These are phyloP conservation scores for Alternaria sp. DNA, from an alignment of 2,329 filamentous ascomycete species.

Conservation along the genomic window DNA sequence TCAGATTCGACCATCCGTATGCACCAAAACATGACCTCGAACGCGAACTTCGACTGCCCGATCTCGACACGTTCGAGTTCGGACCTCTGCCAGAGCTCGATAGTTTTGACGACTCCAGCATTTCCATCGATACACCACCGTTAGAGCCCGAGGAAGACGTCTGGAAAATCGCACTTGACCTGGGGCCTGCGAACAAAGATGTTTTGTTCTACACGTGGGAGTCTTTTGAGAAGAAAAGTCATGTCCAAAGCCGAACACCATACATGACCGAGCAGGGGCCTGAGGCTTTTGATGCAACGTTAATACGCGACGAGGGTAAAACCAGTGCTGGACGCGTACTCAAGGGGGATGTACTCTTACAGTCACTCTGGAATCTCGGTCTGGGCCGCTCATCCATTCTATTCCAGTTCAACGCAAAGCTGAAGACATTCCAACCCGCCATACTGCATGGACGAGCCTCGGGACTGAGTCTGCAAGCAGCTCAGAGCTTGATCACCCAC, in stretches of 20 bases:
- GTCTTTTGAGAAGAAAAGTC: slow-evolving; percentile 61
- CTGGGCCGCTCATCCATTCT: slow-evolving; percentile 77
- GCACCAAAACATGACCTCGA: slow-evolving; percentile 47
- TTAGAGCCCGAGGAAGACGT: slow-evolving; percentile 47
- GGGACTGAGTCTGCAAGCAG: slow-evolving; percentile 58
- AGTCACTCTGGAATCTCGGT: slow-evolving; percentile 70
- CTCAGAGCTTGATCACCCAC: slow-evolving; percentile 62
- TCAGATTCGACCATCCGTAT: slow-evolving; percentile 52
- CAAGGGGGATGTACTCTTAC: slow-evolving; percentile 48
- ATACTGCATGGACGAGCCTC: slow-evolving; percentile 58
- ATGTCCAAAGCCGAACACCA: slow-evolving; percentile 54
- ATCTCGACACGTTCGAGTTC: slow-evolving; percentile 52
- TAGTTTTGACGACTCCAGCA: slow-evolving; percentile 41
- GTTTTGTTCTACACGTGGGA: slow-evolving; percentile 72
- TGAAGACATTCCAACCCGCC: slow-evolving; percentile 60
- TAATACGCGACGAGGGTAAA: slow-evolving; percentile 52
- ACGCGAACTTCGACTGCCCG: slow-evolving; percentile 48
- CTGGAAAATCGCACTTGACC: slow-evolving; percentile 50
- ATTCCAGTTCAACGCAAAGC: slow-evolving; percentile 67
- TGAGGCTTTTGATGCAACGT: slow-evolving; percentile 69
- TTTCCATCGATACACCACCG: slow-evolving; percentile 37
- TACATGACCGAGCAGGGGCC: slow-evolving; percentile 76
- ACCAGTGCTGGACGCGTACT: slow-evolving; percentile 51
- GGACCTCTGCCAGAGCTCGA: slow-evolving; percentile 48
- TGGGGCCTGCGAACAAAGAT: slow-evolving; percentile 42